A percentile compares a stretch with the other conserved stretches of the same genome.
Evolutionary conservation across 345 rosid species (phyloP).

Genomic region (Eucalyptus tenuipes): DNA sequence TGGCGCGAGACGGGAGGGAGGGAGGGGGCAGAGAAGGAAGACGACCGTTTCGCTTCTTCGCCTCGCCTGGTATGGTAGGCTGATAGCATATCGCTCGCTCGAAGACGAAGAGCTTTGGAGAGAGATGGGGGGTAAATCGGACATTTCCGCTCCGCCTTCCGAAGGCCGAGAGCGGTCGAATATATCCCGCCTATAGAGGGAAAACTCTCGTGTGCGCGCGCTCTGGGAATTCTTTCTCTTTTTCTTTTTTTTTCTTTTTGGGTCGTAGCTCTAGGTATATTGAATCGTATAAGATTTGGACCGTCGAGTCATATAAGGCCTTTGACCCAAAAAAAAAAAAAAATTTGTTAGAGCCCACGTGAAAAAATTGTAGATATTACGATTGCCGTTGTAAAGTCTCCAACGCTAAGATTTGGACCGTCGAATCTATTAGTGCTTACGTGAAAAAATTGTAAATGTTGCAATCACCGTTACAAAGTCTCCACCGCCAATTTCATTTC

Average conservation of each 20-base stretch:
- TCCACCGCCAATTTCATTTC: too few relatives aligned
- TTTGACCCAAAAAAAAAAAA: too few relatives aligned
- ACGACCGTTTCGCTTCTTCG: not conserved
- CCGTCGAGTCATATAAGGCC: accelerated
- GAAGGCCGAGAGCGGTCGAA: not conserved
- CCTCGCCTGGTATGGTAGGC: not conserved
- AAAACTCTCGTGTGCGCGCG: not conserved
- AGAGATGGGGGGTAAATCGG: not conserved
- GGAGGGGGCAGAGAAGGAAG: not conserved
- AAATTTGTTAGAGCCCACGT: too few relatives aligned
- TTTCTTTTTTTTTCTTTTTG: too few relatives aligned
- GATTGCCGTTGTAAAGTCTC: too few relatives aligned
- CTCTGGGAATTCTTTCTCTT: too few relatives aligned
- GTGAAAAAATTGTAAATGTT: too few relatives aligned
- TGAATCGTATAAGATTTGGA: too few relatives aligned
- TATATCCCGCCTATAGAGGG: not conserved
- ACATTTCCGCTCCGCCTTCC: not conserved
- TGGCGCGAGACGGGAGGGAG: not conserved
- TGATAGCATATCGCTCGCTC: not conserved
- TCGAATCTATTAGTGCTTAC: too few relatives aligned
- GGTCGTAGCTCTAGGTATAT: too few relatives aligned
- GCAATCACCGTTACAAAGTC: too few relatives aligned
- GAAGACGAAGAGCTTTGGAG: not conserved
- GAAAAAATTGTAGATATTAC: accelerated
- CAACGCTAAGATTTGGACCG: accelerated